Base-by-base conservation (phyloP, 176 grass and related monocot species). In the Lolium rigidum region DNA sequence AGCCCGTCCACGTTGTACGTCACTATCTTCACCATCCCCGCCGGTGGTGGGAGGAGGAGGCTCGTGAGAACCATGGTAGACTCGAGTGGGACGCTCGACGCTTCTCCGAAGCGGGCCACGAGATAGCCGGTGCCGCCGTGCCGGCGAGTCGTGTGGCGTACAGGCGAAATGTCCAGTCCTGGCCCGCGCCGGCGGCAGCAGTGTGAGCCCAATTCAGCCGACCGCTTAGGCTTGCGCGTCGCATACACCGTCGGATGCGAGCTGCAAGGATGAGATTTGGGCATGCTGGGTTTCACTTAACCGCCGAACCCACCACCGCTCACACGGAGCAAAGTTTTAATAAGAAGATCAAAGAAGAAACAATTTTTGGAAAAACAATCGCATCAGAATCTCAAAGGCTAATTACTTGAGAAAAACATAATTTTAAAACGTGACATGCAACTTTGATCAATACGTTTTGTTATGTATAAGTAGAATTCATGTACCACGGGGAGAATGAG, bases 1-100 rank as follows among this genome's bases (percentile, higher is more conserved):
- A 99, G 84, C 80, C 94, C 97, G 60, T 99, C 96, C 67, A 99
- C 92, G 88, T 96, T 99, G 92, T 94, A 99, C 26, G 97, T 91
- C 82, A 99, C 94, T 84, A 96, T 96, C 94, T 91, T 99, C 72
- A 89, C 58, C 88, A 88, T 87, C 48, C 59, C 51, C 14, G 37
- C 77, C 43, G 12, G 64, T 48, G 24, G 58, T 88, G 8, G 61
- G 58, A 0, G 70, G 85, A 28, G 64, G 43, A 49, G 81, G 88
- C 58, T 86, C 85, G 44, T 72, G 84, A 79, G 18, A 46, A 1
- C 4, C 7, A 24, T 2, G 71, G 68, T 43, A 76, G 38, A 6
- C 48, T 68, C 84, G 14, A 79, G 84, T 7, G 39, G 84, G 39
- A 80, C 77, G 4, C 77, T 86, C 6, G 48, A 50, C 8, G 25